Base-by-base conservation (phyloP, 345 rosid species). In the Dipteronia sinensis region DNA sequence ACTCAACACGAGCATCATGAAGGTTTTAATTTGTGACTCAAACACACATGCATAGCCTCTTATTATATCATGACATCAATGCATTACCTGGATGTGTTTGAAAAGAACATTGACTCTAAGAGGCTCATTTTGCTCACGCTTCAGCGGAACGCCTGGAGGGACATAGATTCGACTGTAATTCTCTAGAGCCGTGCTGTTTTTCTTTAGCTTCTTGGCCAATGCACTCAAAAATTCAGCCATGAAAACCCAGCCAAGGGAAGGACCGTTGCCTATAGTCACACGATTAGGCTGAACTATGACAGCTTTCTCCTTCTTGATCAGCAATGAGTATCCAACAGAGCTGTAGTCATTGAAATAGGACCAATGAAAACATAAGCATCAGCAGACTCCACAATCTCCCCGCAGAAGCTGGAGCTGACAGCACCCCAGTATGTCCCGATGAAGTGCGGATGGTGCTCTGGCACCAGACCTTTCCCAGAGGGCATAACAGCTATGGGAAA, bases 361-460 rank as follows among this genome's bases (percentile, higher is more conserved):
- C 95, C 95, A 25, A 84, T 89, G 76, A 91, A 89, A 44, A 91
- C 55, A 75, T 91, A 91, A n/a, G 90, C 92, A 85, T 91, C 95
- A 3, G 95, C 89, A 13, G 95, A 91, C 81, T 91, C 95, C 75
- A 91, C 93, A 15, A 91, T 89, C 83, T 91, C 93, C 76, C 89
- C 92, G 0, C 85, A 81, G 79, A 89, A 88, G 84, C 82, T 75
- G 17, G 95, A 83, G 67, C 95, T 91, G 53, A 89, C 93, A 66
- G 93, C 93, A 58, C 95, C 95, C 95, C 95, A 91, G 49, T 89
- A 91, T 16, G 95, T 91, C 56, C 95, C 95, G 2, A 88, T 91
- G 85, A 91, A 91, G 65, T 88, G 84, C 0, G 89, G 90, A 80
- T 83, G 92, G 65, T 85, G 86, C 83, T 91, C 95, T 3, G 86